Evolutionary conservation across 305 asterid genomes (phyloP).

Genomic region (Fraxinus nigra): DNA sequence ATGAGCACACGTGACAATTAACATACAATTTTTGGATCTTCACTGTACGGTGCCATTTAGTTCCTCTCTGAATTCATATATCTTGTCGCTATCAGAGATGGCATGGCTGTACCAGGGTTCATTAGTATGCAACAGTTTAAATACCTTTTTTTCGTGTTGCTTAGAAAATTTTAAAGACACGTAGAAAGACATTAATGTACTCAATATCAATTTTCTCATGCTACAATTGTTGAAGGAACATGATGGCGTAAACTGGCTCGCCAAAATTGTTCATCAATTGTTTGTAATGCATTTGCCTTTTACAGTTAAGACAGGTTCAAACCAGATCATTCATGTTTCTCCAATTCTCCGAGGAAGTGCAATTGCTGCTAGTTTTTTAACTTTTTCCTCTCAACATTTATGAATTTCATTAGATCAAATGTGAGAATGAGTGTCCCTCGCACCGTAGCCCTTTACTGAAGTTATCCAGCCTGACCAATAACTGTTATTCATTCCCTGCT

Average conservation of each 20-base stretch:
- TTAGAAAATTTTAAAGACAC: background rate
- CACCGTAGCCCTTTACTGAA: background rate
- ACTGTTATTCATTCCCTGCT: background rate
- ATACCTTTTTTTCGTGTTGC: background rate
- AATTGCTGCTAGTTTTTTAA: background rate
- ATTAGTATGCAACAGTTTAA: background rate
- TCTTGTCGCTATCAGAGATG: conserved; percentile 14
- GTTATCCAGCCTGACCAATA: background rate
- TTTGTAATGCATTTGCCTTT: background rate
- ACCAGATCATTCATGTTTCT: background rate
- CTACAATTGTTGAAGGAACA: background rate
- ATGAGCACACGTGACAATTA: conserved; percentile 67
- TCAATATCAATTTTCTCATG: background rate
- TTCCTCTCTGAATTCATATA: conserved; percentile 13
- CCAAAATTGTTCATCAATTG: background rate
- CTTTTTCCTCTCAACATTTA: background rate
- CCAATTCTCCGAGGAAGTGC: background rate
- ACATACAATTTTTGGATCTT: conserved; percentile 1
- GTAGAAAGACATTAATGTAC: background rate
- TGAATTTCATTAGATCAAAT: background rate
- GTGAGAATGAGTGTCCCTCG: background rate
- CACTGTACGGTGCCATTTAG: background rate
- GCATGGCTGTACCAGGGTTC: conserved; percentile 10
- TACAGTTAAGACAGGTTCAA: background rate
- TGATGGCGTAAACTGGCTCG: background rate